phyloP scores from a whole-genome alignment of 768 basidiomycete species.

The Hygrophoropsis aurantiaca region DNA sequence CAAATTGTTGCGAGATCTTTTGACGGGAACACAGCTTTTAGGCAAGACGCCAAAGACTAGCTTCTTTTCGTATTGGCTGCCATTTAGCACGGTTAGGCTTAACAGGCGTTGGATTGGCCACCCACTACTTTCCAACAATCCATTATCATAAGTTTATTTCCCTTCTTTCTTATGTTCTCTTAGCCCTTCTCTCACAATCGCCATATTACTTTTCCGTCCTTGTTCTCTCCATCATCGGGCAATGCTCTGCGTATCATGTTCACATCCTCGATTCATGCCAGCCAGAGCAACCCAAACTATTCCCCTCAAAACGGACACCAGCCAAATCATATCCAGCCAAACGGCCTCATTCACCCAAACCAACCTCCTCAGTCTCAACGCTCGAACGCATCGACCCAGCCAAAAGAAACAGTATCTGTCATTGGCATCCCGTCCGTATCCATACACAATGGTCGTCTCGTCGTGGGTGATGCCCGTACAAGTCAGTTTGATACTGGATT shows the following conservation, averaged over 20 bases:
- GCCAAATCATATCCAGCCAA: constrained; percentile 24
- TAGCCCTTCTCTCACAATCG: constrained; percentile 19
- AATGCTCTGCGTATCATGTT: constrained; percentile 36
- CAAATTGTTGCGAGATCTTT: neutral
- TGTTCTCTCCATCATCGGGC: constrained; percentile 19
- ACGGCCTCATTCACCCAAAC: constrained; percentile 5
- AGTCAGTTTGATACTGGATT: constrained; percentile 55
- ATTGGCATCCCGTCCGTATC: constrained; percentile 76
- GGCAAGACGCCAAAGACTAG: neutral
- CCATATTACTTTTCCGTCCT: constrained; percentile 8
- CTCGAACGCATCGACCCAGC: constrained; percentile 16
- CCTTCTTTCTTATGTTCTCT: constrained; percentile 20
- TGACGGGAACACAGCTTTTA: constrained; percentile 1
- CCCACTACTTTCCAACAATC: constrained; percentile 1
- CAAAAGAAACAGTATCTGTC: constrained; percentile 65
- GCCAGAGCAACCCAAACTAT: constrained; percentile 21
- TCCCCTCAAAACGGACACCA: constrained; percentile 23
- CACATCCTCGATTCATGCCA: constrained; percentile 29
- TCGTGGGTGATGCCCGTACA: constrained; percentile 70
- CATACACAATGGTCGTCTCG: constrained; percentile 64
- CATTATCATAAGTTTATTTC: constrained; percentile 10
- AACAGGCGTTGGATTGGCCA: no score
- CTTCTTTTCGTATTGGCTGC: constrained; percentile 1
- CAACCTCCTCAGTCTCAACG: constrained; percentile 15
- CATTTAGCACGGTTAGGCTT: no score